phyloP scores from a whole-genome alignment of 1,139 yeast genomes.

The Wickerhamomyces sp. region DNA sequence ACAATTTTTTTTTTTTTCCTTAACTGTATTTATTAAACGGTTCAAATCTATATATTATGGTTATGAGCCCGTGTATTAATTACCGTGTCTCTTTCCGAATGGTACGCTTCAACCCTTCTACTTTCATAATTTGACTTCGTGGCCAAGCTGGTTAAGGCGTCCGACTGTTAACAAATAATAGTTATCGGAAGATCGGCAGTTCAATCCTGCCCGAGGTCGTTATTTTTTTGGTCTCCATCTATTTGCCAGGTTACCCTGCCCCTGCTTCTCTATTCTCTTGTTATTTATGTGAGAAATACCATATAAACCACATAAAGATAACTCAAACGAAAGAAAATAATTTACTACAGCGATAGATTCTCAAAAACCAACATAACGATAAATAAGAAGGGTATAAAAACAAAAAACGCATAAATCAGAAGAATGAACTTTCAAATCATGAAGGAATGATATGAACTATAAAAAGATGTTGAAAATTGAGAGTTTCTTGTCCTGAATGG shows the following conservation, averaged over 20 bases:
- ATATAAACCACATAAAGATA: too few relatives aligned
- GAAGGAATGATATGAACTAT: too few relatives aligned
- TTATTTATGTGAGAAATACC: too few relatives aligned
- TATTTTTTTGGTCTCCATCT: conserved; percentile 10
- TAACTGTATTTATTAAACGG: neutral
- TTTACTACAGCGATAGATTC: neutral
- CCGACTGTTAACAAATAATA: conserved; percentile 38
- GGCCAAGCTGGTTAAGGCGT: conserved; percentile 56
- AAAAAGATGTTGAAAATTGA: neutral
- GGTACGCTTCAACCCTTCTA: neutral
- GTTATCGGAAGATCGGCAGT: conserved; percentile 46
- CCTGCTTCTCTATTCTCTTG: neutral
- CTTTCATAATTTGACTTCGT: conserved; percentile 31
- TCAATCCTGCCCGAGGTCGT: conserved; percentile 38
- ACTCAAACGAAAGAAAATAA: neutral
- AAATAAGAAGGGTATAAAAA: neutral
- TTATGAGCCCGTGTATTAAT: neutral
- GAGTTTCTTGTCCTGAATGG: neutral
- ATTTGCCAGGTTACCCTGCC: neutral
- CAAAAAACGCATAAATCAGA: neutral
- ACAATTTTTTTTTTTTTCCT: too few relatives aligned
- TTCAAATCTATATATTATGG: neutral
- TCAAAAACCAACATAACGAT: too few relatives aligned
- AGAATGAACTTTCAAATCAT: neutral
- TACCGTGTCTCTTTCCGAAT: neutral